phyloP scores from a whole-genome alignment of 192 early-diverging fungal species.

The Podila verticillata region DNA sequence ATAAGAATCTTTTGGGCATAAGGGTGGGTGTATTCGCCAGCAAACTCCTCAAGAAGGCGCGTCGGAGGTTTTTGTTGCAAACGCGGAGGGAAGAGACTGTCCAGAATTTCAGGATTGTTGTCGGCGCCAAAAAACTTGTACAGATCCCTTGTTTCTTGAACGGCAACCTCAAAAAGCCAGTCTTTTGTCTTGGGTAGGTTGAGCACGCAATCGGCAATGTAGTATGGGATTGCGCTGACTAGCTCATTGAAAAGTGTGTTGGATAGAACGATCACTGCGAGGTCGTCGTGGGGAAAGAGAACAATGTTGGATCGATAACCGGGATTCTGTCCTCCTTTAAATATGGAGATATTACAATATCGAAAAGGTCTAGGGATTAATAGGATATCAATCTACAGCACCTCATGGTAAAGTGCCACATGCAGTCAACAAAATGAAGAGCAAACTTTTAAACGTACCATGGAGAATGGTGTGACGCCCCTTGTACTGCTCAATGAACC shows the following conservation, averaged over 20 bases:
- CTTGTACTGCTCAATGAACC: slow-evolving; percentile 26
- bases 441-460: slow-evolving; percentile 13
- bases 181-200: slow-evolving; percentile 14
- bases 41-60: slow-evolving; percentile 14
- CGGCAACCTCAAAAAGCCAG: slow-evolving; percentile 20
- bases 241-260: slow-evolving; percentile 10
- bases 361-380: slow-evolving; percentile 8
- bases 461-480: slow-evolving; percentile 5
- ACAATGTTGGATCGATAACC: slow-evolving; percentile 11
- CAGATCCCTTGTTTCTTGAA: slow-evolving; percentile 6
- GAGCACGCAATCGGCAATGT: slow-evolving; percentile 19
- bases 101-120: slow-evolving; percentile 11
- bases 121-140: slow-evolving; percentile 18
- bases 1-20: slow-evolving; percentile 11
- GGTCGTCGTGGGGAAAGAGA: slow-evolving; percentile 20
- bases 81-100: slow-evolving; percentile 13
- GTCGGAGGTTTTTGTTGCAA: slow-evolving; percentile 9
- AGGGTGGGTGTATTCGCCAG: slow-evolving; percentile 22
- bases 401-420: slow-evolving; percentile 9
- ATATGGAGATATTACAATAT: slow-evolving; percentile 11
- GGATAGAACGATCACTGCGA: slow-evolving; percentile 17
- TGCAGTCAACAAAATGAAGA: slow-evolving; percentile 8
- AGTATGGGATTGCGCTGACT: neutral
- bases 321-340: slow-evolving; percentile 6
- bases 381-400: slow-evolving; percentile 8